Evolutionary conservation across 2,329 filamentous ascomycete species (phyloP).

Genomic region (Fusarium sp.): DNA sequence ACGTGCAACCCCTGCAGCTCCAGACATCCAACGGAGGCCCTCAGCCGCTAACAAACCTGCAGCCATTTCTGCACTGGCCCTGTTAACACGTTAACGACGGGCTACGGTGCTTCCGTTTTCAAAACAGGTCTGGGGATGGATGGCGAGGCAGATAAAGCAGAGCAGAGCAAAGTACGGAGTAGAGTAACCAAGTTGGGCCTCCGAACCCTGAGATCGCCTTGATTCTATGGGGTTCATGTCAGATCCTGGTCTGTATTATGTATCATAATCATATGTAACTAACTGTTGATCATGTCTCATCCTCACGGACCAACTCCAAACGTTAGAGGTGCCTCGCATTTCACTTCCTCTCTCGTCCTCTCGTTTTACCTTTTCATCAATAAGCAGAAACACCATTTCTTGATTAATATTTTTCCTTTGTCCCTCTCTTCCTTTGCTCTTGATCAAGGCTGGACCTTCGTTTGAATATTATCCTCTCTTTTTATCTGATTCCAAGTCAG

Average conservation of each 20-base stretch:
- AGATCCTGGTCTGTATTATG: slow-evolving; percentile 15
- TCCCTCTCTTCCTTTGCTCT: slow-evolving; percentile 33
- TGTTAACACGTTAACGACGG: slow-evolving; percentile 27
- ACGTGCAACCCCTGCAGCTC: slow-evolving; percentile 23
- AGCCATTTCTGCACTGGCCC: slow-evolving; percentile 8
- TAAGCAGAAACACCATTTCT: slow-evolving; percentile 15
- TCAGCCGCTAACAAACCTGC: slow-evolving; percentile 21
- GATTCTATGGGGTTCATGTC: slow-evolving; percentile 2
- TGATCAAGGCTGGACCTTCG: slow-evolving; percentile 43
- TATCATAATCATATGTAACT: slow-evolving; percentile 31
- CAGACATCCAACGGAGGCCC: slow-evolving; percentile 3
- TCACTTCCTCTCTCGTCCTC: slow-evolving; percentile 28
- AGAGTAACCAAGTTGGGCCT: neutral
- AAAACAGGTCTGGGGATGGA: slow-evolving; percentile 6
- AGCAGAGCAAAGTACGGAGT: neutral
- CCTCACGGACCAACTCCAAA: slow-evolving; percentile 6
- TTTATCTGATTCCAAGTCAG: slow-evolving; percentile 35
- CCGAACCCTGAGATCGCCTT: slow-evolving; percentile 30
- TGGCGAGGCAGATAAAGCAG: neutral
- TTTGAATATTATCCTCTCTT: slow-evolving; percentile 24
- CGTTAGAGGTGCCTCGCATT: slow-evolving; percentile 4
- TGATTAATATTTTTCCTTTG: slow-evolving; percentile 19
- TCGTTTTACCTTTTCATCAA: slow-evolving; percentile 23
- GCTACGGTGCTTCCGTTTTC: slow-evolving; percentile 7
- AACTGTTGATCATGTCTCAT: slow-evolving; percentile 36